A percentile compares a stretch with the other conserved stretches of the same genome.
phyloP scores from a whole-genome alignment of 2,329 filamentous ascomycete species.

The Juglanconis juglandina region DNA sequence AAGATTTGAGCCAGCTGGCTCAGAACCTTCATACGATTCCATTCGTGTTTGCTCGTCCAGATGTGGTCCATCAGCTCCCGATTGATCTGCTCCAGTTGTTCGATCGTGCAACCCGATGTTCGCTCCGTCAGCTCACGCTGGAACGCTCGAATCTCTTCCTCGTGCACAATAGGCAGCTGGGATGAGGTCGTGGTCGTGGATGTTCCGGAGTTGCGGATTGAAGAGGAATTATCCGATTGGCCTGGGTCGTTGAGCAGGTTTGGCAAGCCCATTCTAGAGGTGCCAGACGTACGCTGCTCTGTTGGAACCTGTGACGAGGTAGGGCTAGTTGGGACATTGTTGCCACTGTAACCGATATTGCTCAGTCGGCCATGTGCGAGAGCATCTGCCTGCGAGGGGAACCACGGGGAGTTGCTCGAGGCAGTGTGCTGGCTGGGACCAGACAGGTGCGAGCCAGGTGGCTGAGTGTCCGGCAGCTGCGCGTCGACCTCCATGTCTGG shows the following conservation, averaged over 20 bases:
- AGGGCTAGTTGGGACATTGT: conserved; percentile 28
- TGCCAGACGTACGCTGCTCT: conserved; percentile 19
- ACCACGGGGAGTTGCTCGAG: conserved; percentile 53
- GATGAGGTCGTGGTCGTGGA: conserved; percentile 42
- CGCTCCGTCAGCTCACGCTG: conserved; percentile 60
- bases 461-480: conserved; percentile 54
- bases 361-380: conserved; percentile 35
- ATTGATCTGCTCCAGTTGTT: conserved; percentile 93
- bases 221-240: conserved; percentile 24
- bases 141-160: conserved; percentile 52
- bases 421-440: conserved; percentile 40
- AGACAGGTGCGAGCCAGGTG: conserved; percentile 24
- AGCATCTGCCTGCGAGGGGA: conserved; percentile 55
- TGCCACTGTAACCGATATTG: conserved; percentile 9
- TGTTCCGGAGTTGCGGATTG: conserved; percentile 27
- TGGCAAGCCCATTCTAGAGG: conserved; percentile 33
- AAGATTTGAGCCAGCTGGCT: conserved; percentile 62
- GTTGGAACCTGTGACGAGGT: conserved; percentile 36
- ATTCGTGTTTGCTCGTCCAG: conserved; percentile 75
- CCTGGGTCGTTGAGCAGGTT: conserved; percentile 42
- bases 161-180: conserved; percentile 42
- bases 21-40: conserved; percentile 73
- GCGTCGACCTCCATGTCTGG: conserved; percentile 40
- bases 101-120: conserved; percentile 78
- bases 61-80: conserved; percentile 85